Conservation (phyloP, 176 grass and related monocot genomes). For the Microstegium vimineum region DNA sequence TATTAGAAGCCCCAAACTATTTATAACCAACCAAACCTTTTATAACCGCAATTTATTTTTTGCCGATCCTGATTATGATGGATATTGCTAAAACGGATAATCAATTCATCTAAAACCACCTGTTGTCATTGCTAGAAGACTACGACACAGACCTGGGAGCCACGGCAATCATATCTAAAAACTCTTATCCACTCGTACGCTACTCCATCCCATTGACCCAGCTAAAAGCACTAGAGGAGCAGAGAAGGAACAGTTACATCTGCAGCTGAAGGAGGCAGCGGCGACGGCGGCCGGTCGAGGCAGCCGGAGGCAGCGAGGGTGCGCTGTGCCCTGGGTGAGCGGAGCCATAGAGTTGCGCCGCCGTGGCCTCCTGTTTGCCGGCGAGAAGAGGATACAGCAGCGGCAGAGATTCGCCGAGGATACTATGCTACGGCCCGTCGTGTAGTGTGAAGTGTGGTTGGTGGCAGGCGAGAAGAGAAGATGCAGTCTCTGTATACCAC, state of each 20-base stretch:
- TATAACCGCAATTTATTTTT: no score
- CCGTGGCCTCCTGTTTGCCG: background rate
- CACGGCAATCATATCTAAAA: background rate
- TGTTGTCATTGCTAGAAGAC: background rate
- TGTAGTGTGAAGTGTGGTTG: conserved; percentile 7
- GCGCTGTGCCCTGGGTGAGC: background rate
- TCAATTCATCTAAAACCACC: background rate
- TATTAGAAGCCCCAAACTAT: no score
- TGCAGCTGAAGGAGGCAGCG: background rate
- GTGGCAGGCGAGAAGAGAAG: conserved; percentile 9
- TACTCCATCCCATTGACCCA: background rate
- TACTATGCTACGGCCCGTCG: background rate
- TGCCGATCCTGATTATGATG: background rate
- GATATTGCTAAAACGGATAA: background rate
- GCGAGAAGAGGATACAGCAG: background rate
- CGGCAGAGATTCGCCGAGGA: background rate
- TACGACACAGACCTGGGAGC: background rate
- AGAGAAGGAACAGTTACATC: background rate
- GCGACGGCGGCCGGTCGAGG: background rate
- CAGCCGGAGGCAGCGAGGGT: background rate
- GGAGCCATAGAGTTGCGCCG: conserved; percentile 8
- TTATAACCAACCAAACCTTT: no score
- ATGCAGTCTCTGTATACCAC: background rate
- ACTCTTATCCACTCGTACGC: conserved; percentile 2
- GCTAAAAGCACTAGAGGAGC: background rate